Conservation (phyloP, 192 early-diverging fungal genomes). For the Backusella tarrabulga region DNA sequence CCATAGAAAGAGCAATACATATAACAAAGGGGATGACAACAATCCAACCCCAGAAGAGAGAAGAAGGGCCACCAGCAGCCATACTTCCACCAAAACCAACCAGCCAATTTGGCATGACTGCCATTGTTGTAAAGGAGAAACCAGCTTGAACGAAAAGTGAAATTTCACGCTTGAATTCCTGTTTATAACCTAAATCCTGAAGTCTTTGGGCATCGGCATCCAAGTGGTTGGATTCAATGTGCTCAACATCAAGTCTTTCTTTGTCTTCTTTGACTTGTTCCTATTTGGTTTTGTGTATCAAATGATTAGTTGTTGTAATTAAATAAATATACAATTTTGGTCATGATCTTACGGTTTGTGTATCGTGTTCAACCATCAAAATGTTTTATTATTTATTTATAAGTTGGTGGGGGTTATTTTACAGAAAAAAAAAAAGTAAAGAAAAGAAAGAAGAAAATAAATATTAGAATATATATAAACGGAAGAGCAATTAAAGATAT, state of each 20-base stretch:
- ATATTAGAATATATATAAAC: no score
- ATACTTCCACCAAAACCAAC: conserved; percentile 43
- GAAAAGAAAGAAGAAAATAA: no score
- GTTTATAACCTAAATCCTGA: conserved; percentile 49
- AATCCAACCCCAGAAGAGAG: conserved; percentile 51
- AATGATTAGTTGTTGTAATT: neutral
- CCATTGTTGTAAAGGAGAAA: conserved; percentile 45
- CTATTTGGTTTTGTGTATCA: neutral
- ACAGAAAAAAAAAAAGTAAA: no score
- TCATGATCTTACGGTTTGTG: neutral
- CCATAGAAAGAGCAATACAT: conserved; percentile 42
- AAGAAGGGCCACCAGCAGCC: conserved; percentile 43
- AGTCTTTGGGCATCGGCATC: conserved; percentile 39
- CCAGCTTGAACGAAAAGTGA: conserved; percentile 42
- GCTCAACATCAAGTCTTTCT: neutral
- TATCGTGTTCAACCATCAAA: neutral
- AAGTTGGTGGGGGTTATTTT: neutral
- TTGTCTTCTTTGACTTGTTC: neutral
- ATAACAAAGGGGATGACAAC: conserved; percentile 41
- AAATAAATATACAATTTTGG: neutral
- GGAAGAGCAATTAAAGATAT: no score
- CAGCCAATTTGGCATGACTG: conserved; percentile 39
- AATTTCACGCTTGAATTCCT: conserved; percentile 47
- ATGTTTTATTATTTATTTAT: neutral
- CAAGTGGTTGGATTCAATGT: conserved; percentile 13